These are phyloP conservation scores for Larix sibirica DNA, from an alignment of 83 land plant species.

Conservation along the genomic window DNA sequence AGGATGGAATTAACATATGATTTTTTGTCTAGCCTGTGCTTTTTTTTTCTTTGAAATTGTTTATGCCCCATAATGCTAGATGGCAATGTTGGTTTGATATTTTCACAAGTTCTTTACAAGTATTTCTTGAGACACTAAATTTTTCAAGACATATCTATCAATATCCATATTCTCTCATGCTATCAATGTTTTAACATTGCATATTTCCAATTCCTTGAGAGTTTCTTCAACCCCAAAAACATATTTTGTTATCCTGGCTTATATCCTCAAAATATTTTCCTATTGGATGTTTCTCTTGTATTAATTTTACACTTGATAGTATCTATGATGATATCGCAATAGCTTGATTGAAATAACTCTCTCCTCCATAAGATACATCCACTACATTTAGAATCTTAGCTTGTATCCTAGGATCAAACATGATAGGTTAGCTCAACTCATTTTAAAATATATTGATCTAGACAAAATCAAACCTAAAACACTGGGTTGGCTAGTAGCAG, in stretches of 20 bases:
- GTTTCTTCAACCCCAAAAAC: conserved; percentile 51
- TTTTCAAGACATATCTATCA: conserved; percentile 31
- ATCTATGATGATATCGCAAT: conserved; percentile 42
- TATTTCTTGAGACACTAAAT: conserved; percentile 23
- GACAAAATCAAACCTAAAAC: conserved; percentile 40
- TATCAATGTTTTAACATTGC: conserved; percentile 48
- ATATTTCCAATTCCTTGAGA: conserved; percentile 40
- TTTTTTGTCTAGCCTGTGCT: too few relatives aligned
- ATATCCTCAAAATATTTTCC: conserved; percentile 55
- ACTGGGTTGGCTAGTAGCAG: conserved; percentile 35
- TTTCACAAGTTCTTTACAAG: conserved; percentile 40
- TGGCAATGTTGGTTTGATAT: conserved; percentile 21
- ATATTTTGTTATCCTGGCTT: conserved; percentile 51
- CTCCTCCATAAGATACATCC: conserved; percentile 51
- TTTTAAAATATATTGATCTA: conserved; percentile 46
- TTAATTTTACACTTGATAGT: conserved; percentile 41
- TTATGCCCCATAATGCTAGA: too few relatives aligned
- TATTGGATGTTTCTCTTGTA: conserved; percentile 42
- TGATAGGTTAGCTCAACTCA: conserved; percentile 35
- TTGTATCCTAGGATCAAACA: conserved; percentile 47
- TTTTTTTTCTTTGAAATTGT: too few relatives aligned
- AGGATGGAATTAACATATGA: too few relatives aligned
- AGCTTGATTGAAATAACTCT: conserved; percentile 49
- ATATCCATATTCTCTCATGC: conserved; percentile 50
- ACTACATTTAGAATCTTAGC: conserved; percentile 45